Evolutionary conservation across 495 filamentous ascomycete genomes (phyloP), one percentile per base, ranked within the genome.

Genomic region (Arthonia radiata): DNA sequence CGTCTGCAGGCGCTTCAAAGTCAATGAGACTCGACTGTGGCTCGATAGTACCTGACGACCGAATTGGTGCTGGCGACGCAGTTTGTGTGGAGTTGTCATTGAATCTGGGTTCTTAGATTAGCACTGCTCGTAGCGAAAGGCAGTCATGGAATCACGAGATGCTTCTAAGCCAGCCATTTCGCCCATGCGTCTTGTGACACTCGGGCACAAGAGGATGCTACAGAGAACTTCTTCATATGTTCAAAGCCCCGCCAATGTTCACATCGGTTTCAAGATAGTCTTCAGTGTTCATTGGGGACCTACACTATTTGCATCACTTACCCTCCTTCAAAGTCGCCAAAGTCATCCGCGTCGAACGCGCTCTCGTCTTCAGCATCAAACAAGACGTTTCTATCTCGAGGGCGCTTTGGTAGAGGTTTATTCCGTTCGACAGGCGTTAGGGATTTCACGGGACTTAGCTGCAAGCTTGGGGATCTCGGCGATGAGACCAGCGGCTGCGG

Each of bases 311-410:
- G 24, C n/a, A 17, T 16, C 28, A 15, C 15, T 9, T 14, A 28
- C 25, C n/a, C 26, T 10, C 26, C 38, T 21, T 37, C 32, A 30
- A 46, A 46, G 13, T 44, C 40, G 1, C 43, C 43, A 36, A 46
- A 46, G 11, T 43, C 44, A 23, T 39, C 42, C 2, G 33, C 31
- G 1, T 39, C 35, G 4, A 28, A 24, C 12, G 27, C 28, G 14
- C 13, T 13, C 13, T 37, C 30, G 23, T 42, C 35, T 22, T 47
- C 43, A 1, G 39, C 47, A 37, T 52, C 48, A 31, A 52, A 52
- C 3, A 52, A 31, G 11, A 22, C 47, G 27, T 47, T 40, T 7
- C 36, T 25, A 30, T 43, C 40, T 12, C 18, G 7, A 1, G 33
- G 14, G 10, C 33, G 37, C 14, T 33, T 37, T 5, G 26, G 31